These are phyloP conservation scores for Mucor lusitanicus DNA, from an alignment of 371 early-diverging fungal species.

Conservation along the genomic window DNA sequence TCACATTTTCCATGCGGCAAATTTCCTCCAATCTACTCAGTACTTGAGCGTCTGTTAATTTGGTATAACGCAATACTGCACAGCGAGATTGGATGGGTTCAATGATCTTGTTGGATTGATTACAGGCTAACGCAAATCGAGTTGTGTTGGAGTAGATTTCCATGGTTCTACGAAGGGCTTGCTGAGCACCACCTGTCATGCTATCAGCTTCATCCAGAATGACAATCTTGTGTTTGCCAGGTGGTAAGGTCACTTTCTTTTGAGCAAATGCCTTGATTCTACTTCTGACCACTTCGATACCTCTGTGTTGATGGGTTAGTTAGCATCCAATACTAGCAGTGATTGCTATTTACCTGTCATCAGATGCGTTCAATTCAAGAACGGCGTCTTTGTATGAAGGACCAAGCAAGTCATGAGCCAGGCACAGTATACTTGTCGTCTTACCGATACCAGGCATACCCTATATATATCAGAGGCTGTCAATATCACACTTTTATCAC, in stretches of 20 bases:
- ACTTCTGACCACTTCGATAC: constrained; percentile 98
- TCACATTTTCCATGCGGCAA: constrained; percentile 80
- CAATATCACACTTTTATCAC: not conserved
- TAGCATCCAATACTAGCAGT: not conserved
- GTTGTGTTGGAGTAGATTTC: constrained; percentile 95
- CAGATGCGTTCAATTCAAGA: constrained; percentile 98
- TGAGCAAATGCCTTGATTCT: constrained; percentile 98
- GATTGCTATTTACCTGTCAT: constrained; percentile 78
- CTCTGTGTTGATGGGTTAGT: constrained; percentile 54
- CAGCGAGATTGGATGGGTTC: constrained; percentile 99
- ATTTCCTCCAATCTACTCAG: constrained; percentile 81
- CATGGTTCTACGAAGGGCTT: constrained; percentile 97
- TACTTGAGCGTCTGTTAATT: constrained; percentile 79
- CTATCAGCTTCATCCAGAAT: constrained; percentile 99
- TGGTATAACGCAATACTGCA: constrained; percentile 90
- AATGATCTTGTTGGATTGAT: constrained; percentile 96
- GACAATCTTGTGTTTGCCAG: constrained; percentile 93
- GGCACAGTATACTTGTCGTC: constrained; percentile 94
- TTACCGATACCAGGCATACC: constrained; percentile 99
- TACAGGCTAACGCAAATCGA: constrained; percentile 98
- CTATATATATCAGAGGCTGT: constrained; percentile 32
- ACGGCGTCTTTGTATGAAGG: constrained; percentile 87
- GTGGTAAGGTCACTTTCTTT: constrained; percentile 91
- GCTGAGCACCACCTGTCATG: constrained; percentile 95
- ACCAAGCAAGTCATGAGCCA: constrained; percentile 88